Evolutionary conservation across 169 alveolate species (phyloP), one percentile per base, ranked within the genome.

Genomic region (Plasmodium vivax): DNA sequence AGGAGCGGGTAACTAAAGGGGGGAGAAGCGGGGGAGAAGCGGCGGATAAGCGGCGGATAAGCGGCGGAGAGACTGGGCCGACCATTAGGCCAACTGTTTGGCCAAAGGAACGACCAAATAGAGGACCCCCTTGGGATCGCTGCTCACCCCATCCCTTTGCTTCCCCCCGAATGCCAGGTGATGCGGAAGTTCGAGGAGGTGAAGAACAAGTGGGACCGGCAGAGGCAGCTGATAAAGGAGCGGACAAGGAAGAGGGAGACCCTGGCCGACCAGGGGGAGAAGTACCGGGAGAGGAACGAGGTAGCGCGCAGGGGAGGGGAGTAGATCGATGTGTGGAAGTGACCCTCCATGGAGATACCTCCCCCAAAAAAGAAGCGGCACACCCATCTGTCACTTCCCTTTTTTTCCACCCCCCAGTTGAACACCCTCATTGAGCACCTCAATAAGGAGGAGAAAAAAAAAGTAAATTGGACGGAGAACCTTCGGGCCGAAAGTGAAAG

Each of bases 181-280:
- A 30, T 87, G 68, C 79, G 81, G 77, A 75, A 79, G 38, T 79
- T 75, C 19, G 93, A 87, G 43, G 84, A 56, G 41, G 71, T 45
- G 34, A 87, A 87, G 68, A 51, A 36, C 47, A 75, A 32, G 45
- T 87, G 93, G 93, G 87, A 77, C 19, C 75, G 30, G 68, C 80
- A 87, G 8, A 75, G 85, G 16, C 54, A 77, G 82, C 16, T 38
- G n/a, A 51, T 87, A 75, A 87, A 43, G 34, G 87, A 87, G n/a
- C 79, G 82, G 68, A 87, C 93, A 4, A 87, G 75, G 7, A 87
- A 87, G 45, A 27, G 81, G 23, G 93, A 87, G 54, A 87, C 93
- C 16, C 62, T 87, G 32, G 93, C 82, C 30, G 93, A 87, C n/a
- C 93, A 87, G 19, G 93, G 87, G n/a, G 93, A 87, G 23, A 87